phyloP scores from a whole-genome alignment of 306 rosid genomes.

The Castanea mollissima region DNA sequence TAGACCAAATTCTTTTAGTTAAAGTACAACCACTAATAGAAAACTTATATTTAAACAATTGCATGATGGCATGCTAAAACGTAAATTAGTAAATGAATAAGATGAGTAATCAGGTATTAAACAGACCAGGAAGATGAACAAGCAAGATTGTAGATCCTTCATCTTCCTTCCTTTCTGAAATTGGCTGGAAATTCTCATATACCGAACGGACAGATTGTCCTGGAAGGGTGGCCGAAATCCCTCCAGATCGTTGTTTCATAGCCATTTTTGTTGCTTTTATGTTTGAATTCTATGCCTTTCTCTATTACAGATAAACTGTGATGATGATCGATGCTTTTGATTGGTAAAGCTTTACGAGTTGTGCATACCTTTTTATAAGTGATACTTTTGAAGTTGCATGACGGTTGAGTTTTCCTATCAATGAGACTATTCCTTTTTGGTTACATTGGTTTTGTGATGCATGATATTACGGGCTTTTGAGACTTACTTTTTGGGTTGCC shows the following conservation, averaged over 20 bases:
- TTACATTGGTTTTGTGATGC: constrained; percentile 20
- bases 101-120: no score
- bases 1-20: no score
- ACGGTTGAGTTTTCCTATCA: constrained; percentile 26
- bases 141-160: constrained; percentile 22
- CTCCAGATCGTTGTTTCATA: constrained; percentile 25
- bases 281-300: neutral
- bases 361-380: neutral
- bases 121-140: constrained; percentile 53
- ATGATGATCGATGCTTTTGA: neutral
- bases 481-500: neutral
- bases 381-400: neutral
- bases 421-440: constrained; percentile 33
- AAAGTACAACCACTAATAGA: no score
- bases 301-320: neutral
- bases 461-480: neutral
- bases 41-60: no score
- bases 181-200: constrained; percentile 41
- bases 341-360: neutral
- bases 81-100: no score
- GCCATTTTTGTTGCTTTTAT: constrained; percentile 32
- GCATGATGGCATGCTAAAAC: no score
- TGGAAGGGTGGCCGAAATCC: constrained; percentile 15
- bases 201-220: constrained; percentile 19
- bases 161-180: constrained; percentile 37